Conservation (phyloP, 305 asterid genomes). For the Caryopteris hybrid region DNA sequence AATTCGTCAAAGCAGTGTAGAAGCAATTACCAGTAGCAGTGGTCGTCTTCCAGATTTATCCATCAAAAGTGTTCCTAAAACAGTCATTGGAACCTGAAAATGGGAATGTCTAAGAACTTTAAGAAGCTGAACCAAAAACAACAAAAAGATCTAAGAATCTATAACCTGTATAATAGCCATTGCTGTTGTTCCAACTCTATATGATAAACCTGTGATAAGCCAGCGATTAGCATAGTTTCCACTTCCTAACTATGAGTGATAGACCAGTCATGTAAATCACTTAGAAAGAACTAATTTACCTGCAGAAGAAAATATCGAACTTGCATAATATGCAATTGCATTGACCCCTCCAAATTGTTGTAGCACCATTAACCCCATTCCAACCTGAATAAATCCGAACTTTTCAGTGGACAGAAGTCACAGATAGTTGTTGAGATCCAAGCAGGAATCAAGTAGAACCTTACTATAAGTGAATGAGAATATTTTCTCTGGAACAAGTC, state of each 20-base stretch:
- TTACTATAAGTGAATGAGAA: slow-evolving; percentile 67
- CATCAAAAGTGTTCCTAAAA: slow-evolving; percentile 61
- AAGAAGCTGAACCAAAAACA: no score
- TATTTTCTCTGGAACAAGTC: slow-evolving; percentile 80
- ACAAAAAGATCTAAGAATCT: no score
- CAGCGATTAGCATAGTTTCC: slow-evolving; percentile 16
- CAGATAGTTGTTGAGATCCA: no score
- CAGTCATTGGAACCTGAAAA: slow-evolving; percentile 67
- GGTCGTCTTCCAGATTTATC: slow-evolving; percentile 82
- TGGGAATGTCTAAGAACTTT: neutral
- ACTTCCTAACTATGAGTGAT: neutral
- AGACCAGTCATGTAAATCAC: neutral
- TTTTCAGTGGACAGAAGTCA: neutral
- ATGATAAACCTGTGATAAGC: slow-evolving; percentile 38
- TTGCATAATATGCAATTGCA: slow-evolving; percentile 83
- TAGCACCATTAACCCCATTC: slow-evolving; percentile 85
- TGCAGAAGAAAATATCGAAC: slow-evolving; percentile 74
- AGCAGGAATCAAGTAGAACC: no score
- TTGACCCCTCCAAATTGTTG: slow-evolving; percentile 93
- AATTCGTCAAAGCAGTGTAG: no score
- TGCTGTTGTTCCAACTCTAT: slow-evolving; percentile 46
- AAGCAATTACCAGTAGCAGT: slow-evolving; percentile 58
- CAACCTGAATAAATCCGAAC: slow-evolving; percentile 48
- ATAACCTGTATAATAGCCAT: slow-evolving; percentile 53
- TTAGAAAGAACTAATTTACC: slow-evolving; percentile 33